A percentile compares a stretch with the other conserved stretches of the same genome.
Conservation (phyloP, 2,329 filamentous ascomycete genomes). For the Triangularia setosa region DNA sequence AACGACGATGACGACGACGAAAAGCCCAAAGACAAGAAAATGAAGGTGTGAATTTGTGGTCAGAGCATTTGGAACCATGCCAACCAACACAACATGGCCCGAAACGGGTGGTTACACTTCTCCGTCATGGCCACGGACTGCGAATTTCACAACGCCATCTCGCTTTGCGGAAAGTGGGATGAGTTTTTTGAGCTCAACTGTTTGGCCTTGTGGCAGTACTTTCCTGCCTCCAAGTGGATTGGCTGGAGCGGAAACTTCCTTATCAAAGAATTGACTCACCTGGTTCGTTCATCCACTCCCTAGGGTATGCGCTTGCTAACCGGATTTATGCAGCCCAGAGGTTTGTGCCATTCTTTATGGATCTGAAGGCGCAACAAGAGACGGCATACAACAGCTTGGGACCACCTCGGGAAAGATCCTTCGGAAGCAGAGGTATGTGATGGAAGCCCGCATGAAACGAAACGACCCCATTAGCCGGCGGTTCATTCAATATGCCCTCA, state of each 20-base stretch:
- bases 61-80: constrained; percentile 49
- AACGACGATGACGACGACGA: constrained; percentile 26
- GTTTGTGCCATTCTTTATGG: no score
- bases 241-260: constrained; percentile 37
- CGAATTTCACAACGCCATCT: constrained; percentile 39
- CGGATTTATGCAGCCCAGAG: no score
- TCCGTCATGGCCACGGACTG: constrained; percentile 48
- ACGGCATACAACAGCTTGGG: no score
- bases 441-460: constrained; percentile 32
- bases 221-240: constrained; percentile 44
- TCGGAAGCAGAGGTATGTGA: background rate
- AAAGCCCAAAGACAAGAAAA: constrained; percentile 31
- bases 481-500: constrained; percentile 31
- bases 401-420: no score
- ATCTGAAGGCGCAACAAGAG: no score
- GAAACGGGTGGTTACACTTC: constrained; percentile 49
- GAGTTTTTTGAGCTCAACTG: constrained; percentile 47
- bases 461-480: constrained; percentile 31
- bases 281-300: background rate
- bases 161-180: constrained; percentile 48
- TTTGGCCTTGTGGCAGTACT: constrained; percentile 42
- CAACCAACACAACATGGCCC: constrained; percentile 42
- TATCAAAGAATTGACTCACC: constrained; percentile 38
- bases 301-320: no score
- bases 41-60: constrained; percentile 45